Evolutionary conservation across 192 early-diverging fungal genomes (phyloP), one percentile per base, ranked within the genome.

Genomic region (Dissophora globulifera): DNA sequence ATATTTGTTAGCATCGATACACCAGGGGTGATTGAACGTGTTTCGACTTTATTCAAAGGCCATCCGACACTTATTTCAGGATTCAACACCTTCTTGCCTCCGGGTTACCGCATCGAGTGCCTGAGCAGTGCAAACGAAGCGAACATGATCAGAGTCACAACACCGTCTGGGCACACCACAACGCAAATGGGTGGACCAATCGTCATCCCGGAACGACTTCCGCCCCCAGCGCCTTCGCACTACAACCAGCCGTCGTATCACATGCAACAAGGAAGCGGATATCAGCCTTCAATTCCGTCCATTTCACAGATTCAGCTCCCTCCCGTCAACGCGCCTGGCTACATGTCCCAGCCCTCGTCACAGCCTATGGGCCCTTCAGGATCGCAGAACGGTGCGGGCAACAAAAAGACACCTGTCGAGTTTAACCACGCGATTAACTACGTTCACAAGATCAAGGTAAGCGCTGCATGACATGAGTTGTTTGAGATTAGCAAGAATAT

Each of bases 381-480:
- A 40, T 60, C 80, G 13, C 80, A 78, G 31, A 68, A 83, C 13
- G 76, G 68, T 13, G 63, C 69, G 42, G 43, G 41, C 50, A 66
- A 42, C 62, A 88, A 88, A 46, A 83, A 86, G 30, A 84, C 86
- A 12, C 95, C 95, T 0, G 90, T 98, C 13, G 98, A 99, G 71
- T 99, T 99, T 67, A 93, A 95, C 52, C 96, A 98, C 69, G 98
- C 98, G 12, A 99, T 99, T 49, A 98, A 94, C 76, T 99, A 98
- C 74, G 98, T 99, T 11, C 98, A 98, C 81, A 98, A 98, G 82
- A 98, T 99, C 66, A 99, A 99, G 83, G 90, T 91, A 82, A 27
- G 67, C 47, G 3, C 22, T n/a, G n/a, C n/a, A n/a, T n/a, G n/a
- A n/a, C n/a, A n/a, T n/a, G n/a, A n/a, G n/a, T n/a, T n/a, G n/a